Evolutionary conservation across 208 protist species (phyloP).

Genomic region (Leishmania tropica): DNA sequence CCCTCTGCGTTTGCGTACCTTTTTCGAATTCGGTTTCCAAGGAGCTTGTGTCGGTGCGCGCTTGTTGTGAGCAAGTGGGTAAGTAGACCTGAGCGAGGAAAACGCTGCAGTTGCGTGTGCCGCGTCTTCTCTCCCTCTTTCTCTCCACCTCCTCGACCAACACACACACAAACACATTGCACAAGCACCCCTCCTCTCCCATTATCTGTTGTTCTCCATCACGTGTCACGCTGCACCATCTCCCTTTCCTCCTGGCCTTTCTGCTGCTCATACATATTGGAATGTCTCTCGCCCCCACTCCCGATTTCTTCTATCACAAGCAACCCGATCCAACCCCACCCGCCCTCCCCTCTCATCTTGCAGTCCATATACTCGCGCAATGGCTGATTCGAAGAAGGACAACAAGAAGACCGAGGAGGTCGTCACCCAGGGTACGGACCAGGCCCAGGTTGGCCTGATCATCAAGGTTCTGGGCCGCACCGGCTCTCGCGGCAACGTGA

Average conservation of each 20-base stretch:
- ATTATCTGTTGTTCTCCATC: not conserved
- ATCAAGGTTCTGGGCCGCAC: slow-evolving; percentile 99
- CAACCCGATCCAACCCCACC: not conserved
- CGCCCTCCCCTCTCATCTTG: not conserved
- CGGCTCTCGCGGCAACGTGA: slow-evolving; percentile 99
- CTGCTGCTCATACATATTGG: not conserved
- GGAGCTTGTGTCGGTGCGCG: not conserved
- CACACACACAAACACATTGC: not conserved
- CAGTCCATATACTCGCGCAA: slow-evolving; percentile 15
- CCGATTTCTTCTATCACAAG: not conserved
- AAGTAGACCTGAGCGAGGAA: not conserved
- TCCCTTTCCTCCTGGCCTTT: not conserved
- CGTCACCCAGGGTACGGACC: slow-evolving; percentile 64
- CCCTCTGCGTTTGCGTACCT: not conserved
- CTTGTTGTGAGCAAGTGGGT: not conserved
- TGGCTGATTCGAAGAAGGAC: slow-evolving; percentile 88
- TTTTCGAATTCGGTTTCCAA: not conserved
- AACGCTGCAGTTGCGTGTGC: not conserved
- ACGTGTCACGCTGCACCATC: not conserved
- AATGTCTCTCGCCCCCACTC: not conserved
- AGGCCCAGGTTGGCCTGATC: slow-evolving; percentile 96
- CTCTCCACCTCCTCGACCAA: not conserved
- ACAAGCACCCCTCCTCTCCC: not conserved
- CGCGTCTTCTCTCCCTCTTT: not conserved
- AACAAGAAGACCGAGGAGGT: slow-evolving; percentile 88